phyloP scores from a whole-genome alignment of 495 filamentous ascomycete species.

The Penicillium cataractarum region DNA sequence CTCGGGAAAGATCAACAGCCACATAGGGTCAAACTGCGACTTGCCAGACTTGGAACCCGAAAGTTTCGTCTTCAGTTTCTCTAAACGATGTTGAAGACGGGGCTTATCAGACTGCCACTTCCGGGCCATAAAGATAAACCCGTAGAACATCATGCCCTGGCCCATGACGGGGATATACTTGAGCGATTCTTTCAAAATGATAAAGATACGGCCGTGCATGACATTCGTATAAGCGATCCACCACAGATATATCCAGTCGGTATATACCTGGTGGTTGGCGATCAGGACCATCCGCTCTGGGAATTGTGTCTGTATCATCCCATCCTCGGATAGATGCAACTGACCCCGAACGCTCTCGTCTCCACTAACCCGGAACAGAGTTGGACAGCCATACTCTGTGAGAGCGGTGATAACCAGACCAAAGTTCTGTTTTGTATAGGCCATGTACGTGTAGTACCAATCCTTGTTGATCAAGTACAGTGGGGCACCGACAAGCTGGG shows the following conservation, averaged over 20 bases:
- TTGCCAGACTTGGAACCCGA: slow-evolving; percentile 52
- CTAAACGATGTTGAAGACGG: slow-evolving; percentile 60
- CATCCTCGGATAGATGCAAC: slow-evolving; percentile 56
- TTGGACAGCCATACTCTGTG: slow-evolving; percentile 66
- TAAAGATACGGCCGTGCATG: slow-evolving; percentile 71
- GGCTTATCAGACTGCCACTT: slow-evolving; percentile 68
- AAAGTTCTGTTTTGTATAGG: slow-evolving; percentile 67
- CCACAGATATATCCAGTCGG: slow-evolving; percentile 75
- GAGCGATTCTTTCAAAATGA: slow-evolving; percentile 70
- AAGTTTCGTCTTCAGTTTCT: slow-evolving; percentile 59
- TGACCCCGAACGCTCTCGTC: slow-evolving; percentile 63
- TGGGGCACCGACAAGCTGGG: slow-evolving; percentile 60
- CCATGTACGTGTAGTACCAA: slow-evolving; percentile 66
- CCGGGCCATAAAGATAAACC: slow-evolving; percentile 71
- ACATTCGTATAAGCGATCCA: slow-evolving; percentile 66
- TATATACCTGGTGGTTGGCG: slow-evolving; percentile 72
- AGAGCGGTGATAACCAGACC: slow-evolving; percentile 61
- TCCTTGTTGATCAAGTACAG: slow-evolving; percentile 63
- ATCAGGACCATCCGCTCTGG: slow-evolving; percentile 66
- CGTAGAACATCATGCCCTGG: slow-evolving; percentile 69
- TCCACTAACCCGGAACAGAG: slow-evolving; percentile 61
- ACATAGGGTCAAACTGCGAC: slow-evolving; percentile 65
- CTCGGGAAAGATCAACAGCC: slow-evolving; percentile 71
- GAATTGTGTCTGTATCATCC: slow-evolving; percentile 58
- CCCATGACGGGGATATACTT: slow-evolving; percentile 67